Evolutionary conservation across 2,329 filamentous ascomycete species (phyloP).

Genomic region (Colletotrichum gloeosporioides): DNA sequence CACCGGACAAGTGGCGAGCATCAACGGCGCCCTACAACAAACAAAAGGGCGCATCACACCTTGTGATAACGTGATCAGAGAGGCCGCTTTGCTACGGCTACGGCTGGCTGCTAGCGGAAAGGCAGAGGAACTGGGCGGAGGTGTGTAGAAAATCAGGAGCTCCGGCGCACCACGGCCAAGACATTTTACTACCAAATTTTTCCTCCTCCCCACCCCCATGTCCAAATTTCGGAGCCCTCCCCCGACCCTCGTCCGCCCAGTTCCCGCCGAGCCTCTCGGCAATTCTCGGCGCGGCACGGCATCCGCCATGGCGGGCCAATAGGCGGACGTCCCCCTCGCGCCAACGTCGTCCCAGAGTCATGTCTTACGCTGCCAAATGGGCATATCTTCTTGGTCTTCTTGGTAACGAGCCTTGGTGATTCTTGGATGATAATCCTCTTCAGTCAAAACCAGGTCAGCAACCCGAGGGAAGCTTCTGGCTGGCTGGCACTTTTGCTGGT

Average conservation of each 20-base stretch:
- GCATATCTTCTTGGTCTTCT: background rate
- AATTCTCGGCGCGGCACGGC: conserved; percentile 20
- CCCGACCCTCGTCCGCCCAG: background rate
- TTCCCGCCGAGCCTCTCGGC: conserved; percentile 22
- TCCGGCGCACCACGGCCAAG: background rate
- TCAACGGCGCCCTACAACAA: background rate
- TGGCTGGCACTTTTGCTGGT: background rate
- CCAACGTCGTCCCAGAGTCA: conserved; percentile 15
- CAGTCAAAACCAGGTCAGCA: background rate
- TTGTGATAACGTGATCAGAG: background rate
- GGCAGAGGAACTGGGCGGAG: background rate
- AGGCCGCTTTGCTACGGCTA: background rate
- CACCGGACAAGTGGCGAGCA: background rate
- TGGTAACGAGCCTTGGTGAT: background rate
- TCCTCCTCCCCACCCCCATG: background rate
- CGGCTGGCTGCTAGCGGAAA: background rate
- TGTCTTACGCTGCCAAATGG: conserved; percentile 5
- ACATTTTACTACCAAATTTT: background rate
- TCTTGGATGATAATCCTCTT: conserved; percentile 10
- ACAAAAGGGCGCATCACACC: background rate
- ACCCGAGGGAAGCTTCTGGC: background rate
- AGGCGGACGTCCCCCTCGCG: background rate
- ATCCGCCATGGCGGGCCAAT: conserved; percentile 15
- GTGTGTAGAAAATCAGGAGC: background rate
- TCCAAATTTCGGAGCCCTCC: conserved; percentile 3